These are phyloP conservation scores for Penicillium sp. DNA, from an alignment of 2,329 filamentous ascomycete genomes.

Conservation along the genomic window DNA sequence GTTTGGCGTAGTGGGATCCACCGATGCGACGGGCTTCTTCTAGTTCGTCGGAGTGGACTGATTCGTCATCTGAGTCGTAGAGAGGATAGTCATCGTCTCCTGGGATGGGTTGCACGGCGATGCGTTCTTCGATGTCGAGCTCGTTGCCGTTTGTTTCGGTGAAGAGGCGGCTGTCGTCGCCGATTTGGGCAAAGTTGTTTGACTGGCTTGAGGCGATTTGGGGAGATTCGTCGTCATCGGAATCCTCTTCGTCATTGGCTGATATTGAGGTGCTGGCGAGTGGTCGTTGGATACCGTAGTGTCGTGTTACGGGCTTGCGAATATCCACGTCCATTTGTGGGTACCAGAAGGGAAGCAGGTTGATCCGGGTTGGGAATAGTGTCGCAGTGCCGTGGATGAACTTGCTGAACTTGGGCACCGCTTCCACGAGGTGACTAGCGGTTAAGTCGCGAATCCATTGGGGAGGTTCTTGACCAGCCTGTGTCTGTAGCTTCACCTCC, in stretches of 20 bases:
- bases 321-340: conserved; percentile 99
- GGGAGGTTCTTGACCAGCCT: conserved; percentile 90
- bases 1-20: conserved; percentile 73
- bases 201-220: conserved; percentile 6
- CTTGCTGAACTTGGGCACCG: conserved; percentile 99
- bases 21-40: conserved; percentile 78
- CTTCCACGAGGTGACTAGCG: conserved; percentile 91
- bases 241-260: conserved; percentile 76
- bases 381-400: conserved; percentile 95
- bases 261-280: conserved; percentile 74
- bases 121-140: conserved; percentile 82
- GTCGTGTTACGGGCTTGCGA: conserved; percentile 83
- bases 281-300: conserved; percentile 86
- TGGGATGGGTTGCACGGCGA: conserved; percentile 63
- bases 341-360: conserved; percentile 94
- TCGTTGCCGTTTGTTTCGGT: conserved; percentile 51
- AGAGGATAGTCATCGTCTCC: conserved; percentile 76
- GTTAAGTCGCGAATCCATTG: conserved; percentile 96
- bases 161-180: conserved; percentile 49
- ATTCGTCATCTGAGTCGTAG: conserved; percentile 90
- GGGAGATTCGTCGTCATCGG: conserved; percentile 66
- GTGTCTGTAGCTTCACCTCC: conserved; percentile 97
- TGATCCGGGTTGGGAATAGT: conserved; percentile 83
- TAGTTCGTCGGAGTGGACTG: conserved; percentile 72
- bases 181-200: conserved; percentile 26